Evolutionary conservation across 192 early-diverging fungal species (phyloP).

Genomic region (Coemansia sp.): DNA sequence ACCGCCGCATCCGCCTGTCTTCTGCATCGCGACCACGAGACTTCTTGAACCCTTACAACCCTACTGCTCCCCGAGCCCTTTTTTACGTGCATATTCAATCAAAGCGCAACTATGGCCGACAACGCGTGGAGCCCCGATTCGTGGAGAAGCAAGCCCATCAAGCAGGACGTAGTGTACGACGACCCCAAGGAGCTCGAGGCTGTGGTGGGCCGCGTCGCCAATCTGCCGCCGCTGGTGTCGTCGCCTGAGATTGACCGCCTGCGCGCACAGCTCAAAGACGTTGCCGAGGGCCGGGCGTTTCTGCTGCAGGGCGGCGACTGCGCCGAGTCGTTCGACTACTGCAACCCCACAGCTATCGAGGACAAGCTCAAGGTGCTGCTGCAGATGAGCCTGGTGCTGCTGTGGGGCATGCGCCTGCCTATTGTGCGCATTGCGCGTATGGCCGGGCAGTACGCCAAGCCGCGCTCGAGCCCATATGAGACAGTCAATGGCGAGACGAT

Average conservation of each 20-base stretch:
- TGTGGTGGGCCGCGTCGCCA: slow-evolving; percentile 73
- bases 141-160: slow-evolving; percentile 74
- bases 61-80: neutral
- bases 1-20: neutral
- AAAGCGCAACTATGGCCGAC: neutral
- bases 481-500: slow-evolving; percentile 80
- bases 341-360: slow-evolving; percentile 86
- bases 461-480: slow-evolving; percentile 89
- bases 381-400: slow-evolving; percentile 94
- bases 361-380: slow-evolving; percentile 94
- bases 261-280: slow-evolving; percentile 79
- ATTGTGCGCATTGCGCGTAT: slow-evolving; percentile 97
- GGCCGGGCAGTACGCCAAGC: slow-evolving; percentile 99
- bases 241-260: slow-evolving; percentile 82
- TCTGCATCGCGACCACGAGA: neutral
- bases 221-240: slow-evolving; percentile 88
- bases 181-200: slow-evolving; percentile 65
- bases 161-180: slow-evolving; percentile 88
- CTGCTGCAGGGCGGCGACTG: slow-evolving; percentile 98
- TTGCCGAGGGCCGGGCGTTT: slow-evolving; percentile 88
- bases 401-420: slow-evolving; percentile 90
- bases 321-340: slow-evolving; percentile 98
- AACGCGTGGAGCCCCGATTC: slow-evolving; percentile 65
- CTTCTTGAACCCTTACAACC: neutral
- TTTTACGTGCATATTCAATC: neutral